Conservation (phyloP, 2,329 filamentous ascomycete species). For the Fusarium paranaense region DNA sequence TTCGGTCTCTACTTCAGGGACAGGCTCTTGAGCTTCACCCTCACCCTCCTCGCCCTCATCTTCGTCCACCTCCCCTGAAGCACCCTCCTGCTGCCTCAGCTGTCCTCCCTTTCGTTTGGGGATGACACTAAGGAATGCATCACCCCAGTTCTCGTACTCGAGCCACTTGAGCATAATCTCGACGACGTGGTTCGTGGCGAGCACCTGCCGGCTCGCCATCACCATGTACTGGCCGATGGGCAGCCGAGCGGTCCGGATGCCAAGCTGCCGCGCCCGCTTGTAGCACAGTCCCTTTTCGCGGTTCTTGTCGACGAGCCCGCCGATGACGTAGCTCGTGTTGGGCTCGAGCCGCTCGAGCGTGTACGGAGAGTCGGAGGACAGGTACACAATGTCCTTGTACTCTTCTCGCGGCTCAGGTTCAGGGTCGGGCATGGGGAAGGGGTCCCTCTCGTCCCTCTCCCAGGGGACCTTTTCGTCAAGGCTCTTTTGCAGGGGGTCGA, state of each 20-base stretch:
- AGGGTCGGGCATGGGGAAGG: conserved; percentile 49
- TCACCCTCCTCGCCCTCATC: conserved; percentile 46
- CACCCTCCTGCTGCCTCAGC: conserved; percentile 61
- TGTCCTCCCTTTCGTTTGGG: conserved; percentile 89
- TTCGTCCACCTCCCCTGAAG: conserved; percentile 33
- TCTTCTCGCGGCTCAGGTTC: conserved; percentile 48
- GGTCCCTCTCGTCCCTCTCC: conserved; percentile 47
- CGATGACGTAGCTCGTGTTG: conserved; percentile 91
- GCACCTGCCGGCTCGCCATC: conserved; percentile 86
- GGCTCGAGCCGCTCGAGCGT: conserved; percentile 86
- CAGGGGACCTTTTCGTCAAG: conserved; percentile 46
- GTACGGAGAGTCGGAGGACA: conserved; percentile 91
- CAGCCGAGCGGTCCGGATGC: conserved; percentile 88
- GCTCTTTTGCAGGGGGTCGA: conserved; percentile 65
- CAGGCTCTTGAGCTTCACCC: conserved; percentile 17
- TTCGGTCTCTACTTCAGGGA: conserved; percentile 5
- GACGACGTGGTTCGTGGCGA: conserved; percentile 95
- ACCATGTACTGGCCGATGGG: conserved; percentile 96
- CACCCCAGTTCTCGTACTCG: conserved; percentile 89
- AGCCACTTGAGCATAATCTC: conserved; percentile 98
- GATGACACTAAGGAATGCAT: conserved; percentile 88
- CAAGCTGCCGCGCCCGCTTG: conserved; percentile 77
- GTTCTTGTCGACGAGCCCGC: conserved; percentile 95
- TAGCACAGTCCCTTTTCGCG: conserved; percentile 95
- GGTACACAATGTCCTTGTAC: conserved; percentile 76